Base-by-base conservation (phyloP, 345 rosid genomes). In the Acer campestre region DNA sequence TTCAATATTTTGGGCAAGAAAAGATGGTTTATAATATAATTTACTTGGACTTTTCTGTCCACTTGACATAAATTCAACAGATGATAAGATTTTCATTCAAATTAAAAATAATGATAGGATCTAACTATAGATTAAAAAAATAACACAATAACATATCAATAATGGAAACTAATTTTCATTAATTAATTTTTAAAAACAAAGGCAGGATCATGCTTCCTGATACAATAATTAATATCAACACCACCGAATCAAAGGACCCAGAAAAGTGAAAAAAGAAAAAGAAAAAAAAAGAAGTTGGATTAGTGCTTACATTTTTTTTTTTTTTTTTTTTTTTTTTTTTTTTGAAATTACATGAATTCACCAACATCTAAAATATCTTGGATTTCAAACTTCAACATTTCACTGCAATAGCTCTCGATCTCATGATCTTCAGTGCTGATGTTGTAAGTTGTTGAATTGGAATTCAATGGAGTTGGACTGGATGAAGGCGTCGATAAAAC, bases 341-440 rank as follows among this genome's bases (percentile, higher is more conserved):
- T 35, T 48, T 70, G 23, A 31, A 81, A 75, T 85, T 85, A 85
- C 89, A 91, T 84, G 85, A 90, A 86, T 59, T 75, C 88, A 81
- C 84, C 83, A 67, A 80, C 92, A 70, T 92, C 89, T 77, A 91
- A 82, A 53, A 89, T 72, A 55, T 90, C 92, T 1, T 89, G 81
- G 75, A 92, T 78, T 80, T 90, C 93, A 74, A 91, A 89, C 86
- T 85, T 87, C 71, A 88, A 78, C 70, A 88, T 61, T 67, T 83
- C 76, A 84, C 96, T 92, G 81, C 92, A 88, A 63, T 87, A 86
- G 82, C 95, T 95, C 68, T 92, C 98, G 78, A 86, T 86, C 78
- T 90, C 98, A 56, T 31, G 35, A 31, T 93, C 98, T 77, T 92
- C 95, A 46, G 87, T 86, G 78, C 87, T 79, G 80, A 88, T 75